Conservation (phyloP, 768 basidiomycete species). For the Leucocoprinus sp. region DNA sequence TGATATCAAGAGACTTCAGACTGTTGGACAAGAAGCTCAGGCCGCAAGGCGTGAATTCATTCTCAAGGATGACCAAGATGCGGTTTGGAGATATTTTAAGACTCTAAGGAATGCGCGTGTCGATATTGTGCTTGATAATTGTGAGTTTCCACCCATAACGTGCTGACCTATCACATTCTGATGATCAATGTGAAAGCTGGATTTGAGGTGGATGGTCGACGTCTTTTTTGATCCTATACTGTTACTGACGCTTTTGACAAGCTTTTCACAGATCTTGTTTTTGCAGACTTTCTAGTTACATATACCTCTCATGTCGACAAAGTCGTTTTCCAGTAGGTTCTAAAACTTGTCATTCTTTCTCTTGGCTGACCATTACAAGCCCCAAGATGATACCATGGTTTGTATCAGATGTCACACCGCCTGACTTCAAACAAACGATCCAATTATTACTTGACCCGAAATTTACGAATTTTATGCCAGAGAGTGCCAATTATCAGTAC, state of each 20-base stretch:
- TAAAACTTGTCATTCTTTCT: background rate
- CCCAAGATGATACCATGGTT: constrained; percentile 97
- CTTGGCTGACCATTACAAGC: constrained; percentile 30
- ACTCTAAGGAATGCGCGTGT: constrained; percentile 46
- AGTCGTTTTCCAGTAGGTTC: constrained; percentile 83
- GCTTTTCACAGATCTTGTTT: constrained; percentile 90
- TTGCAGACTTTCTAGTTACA: constrained; percentile 89
- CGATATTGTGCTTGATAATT: constrained; percentile 90
- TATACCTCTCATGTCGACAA: constrained; percentile 75
- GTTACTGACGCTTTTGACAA: constrained; percentile 20
- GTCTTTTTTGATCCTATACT: background rate
- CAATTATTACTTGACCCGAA: constrained; percentile 47
- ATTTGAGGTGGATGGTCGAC: constrained; percentile 57
- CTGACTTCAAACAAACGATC: constrained; percentile 66
- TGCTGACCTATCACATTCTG: background rate
- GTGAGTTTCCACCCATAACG: constrained; percentile 28
- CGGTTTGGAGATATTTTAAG: constrained; percentile 66
- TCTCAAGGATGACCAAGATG: constrained; percentile 72
- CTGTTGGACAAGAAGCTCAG: constrained; percentile 76
- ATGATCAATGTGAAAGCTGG: constrained; percentile 46
- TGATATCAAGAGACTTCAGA: constrained; percentile 78
- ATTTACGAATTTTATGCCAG: constrained; percentile 42
- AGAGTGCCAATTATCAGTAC: constrained; percentile 23
- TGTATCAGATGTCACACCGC: constrained; percentile 88
- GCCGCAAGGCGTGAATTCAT: constrained; percentile 72